phyloP scores from a whole-genome alignment of 1,139 yeast genomes.

The Lodderomyces oxycetoniae region DNA sequence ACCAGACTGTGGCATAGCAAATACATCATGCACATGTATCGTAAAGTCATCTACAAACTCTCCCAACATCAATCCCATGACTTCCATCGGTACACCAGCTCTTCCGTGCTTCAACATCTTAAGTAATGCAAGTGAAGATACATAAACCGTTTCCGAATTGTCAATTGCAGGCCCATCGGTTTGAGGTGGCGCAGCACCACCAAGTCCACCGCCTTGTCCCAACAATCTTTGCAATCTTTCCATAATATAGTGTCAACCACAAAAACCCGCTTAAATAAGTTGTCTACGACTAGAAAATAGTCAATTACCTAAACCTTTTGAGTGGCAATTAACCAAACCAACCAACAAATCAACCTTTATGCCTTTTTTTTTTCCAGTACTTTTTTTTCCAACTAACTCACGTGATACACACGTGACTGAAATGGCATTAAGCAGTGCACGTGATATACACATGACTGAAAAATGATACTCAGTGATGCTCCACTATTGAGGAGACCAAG shows the following conservation, averaged over 20 bases:
- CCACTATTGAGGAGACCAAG: no score
- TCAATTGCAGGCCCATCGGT: conserved; percentile 82
- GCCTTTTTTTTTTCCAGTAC: neutral
- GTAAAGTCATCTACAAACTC: conserved; percentile 98
- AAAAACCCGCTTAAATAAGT: no score
- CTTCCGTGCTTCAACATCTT: conserved; percentile 98
- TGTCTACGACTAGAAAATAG: no score
- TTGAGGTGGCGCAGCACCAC: conserved; percentile 49
- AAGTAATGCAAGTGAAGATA: conserved; percentile 88
- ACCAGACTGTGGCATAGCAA: conserved; percentile 99
- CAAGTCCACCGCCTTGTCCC: conserved; percentile 57
- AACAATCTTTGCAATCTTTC: conserved; percentile 71
- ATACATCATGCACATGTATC: conserved; percentile 93
- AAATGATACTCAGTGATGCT: no score
- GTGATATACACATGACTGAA: no score
- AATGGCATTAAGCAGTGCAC: no score
- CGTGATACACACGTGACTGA: no score
- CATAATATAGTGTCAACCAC: conserved; percentile 36
- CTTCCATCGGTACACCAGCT: conserved; percentile 99
- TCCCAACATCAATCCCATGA: conserved; percentile 98
- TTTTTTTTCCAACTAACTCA: no score
- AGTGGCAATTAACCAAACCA: no score
- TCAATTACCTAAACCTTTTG: no score
- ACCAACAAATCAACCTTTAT: no score
- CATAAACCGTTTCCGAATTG: conserved; percentile 93